Evolutionary conservation across 2,329 filamentous ascomycete genomes (phyloP).

Genomic region (Cladosporium sp.): DNA sequence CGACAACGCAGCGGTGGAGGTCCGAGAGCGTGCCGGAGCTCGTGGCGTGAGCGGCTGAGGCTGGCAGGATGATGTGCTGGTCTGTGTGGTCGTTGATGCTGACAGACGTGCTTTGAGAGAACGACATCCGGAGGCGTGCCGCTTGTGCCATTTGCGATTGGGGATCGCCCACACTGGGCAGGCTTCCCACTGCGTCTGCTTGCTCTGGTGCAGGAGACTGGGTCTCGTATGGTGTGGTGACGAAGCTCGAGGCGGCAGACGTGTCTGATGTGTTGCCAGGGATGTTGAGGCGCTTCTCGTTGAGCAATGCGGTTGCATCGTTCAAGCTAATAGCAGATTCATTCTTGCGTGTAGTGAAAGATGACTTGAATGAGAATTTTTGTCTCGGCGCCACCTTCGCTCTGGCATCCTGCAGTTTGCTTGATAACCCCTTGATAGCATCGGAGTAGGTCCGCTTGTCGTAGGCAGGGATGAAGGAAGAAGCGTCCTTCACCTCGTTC

Average conservation of each 20-base stretch:
- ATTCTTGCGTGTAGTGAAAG: conserved; percentile 30
- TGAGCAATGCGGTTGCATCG: conserved; percentile 50
- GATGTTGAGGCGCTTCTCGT: conserved; percentile 34
- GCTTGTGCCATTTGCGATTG: conserved; percentile 41
- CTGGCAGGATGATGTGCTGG: conserved; percentile 71
- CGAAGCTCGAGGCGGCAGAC: conserved; percentile 36
- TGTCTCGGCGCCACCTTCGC: conserved; percentile 64
- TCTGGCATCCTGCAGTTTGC: conserved; percentile 67
- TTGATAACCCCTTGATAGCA: conserved; percentile 73
- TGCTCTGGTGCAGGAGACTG: conserved; percentile 21
- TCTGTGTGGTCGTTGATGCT: conserved; percentile 57
- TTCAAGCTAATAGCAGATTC: conserved; percentile 46
- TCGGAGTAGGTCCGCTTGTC: conserved; percentile 82
- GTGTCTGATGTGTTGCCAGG: conserved; percentile 36
- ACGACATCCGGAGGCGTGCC: conserved; percentile 42
- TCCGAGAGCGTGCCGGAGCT: conserved; percentile 67
- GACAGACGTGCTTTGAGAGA: conserved; percentile 50
- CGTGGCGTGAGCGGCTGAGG: conserved; percentile 63
- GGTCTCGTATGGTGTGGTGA: conserved; percentile 30
- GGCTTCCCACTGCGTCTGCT: conserved; percentile 8
- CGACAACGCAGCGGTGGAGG: conserved; percentile 65
- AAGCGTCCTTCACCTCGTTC: conserved; percentile 76
- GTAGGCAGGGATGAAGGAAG: conserved; percentile 76
- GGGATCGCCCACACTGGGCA: conserved; percentile 35
- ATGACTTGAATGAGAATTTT: conserved; percentile 73